Conservation (phyloP, 2,329 filamentous ascomycete species). For the Cryphonectria radicalis region DNA sequence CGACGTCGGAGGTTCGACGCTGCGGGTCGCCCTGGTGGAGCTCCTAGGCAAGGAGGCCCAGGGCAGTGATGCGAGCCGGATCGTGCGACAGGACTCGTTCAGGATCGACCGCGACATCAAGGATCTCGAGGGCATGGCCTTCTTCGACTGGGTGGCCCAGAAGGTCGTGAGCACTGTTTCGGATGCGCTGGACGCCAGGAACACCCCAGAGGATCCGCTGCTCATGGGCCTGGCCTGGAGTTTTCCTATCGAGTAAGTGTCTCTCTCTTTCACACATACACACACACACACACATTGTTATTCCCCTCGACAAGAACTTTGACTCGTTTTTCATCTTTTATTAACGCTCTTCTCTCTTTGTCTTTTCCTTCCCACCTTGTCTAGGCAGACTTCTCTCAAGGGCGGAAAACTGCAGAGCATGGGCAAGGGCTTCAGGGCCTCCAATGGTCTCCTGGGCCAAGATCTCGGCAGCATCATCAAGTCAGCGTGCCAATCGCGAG, state of each 20-base stretch:
- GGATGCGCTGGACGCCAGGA: constrained; percentile 45
- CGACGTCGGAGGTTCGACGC: constrained; percentile 71
- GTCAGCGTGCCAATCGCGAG: constrained; percentile 53
- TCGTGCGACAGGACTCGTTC: constrained; percentile 60
- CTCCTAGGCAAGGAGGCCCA: constrained; percentile 51
- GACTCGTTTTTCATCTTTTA: background rate
- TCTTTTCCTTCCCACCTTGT: background rate
- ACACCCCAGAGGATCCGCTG: constrained; percentile 49
- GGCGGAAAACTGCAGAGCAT: constrained; percentile 64
- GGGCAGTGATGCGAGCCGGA: constrained; percentile 48
- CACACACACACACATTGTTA: background rate
- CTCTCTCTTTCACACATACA: background rate
- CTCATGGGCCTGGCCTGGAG: constrained; percentile 70
- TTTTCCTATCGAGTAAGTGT: constrained; percentile 68
- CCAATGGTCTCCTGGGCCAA: constrained; percentile 60
- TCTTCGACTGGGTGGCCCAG: constrained; percentile 72
- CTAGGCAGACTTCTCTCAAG: constrained; percentile 66
- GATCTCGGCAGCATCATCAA: constrained; percentile 64
- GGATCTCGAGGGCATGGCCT: constrained; percentile 59
- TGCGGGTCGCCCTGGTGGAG: constrained; percentile 67
- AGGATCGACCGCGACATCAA: constrained; percentile 61
- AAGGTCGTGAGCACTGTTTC: constrained; percentile 61
- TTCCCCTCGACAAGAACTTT: background rate
- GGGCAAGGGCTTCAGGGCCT: constrained; percentile 69
- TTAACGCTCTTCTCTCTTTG: background rate